Evolutionary conservation across 2,329 filamentous ascomycete genomes (phyloP).

Genomic region (Fusarium multiceps): DNA sequence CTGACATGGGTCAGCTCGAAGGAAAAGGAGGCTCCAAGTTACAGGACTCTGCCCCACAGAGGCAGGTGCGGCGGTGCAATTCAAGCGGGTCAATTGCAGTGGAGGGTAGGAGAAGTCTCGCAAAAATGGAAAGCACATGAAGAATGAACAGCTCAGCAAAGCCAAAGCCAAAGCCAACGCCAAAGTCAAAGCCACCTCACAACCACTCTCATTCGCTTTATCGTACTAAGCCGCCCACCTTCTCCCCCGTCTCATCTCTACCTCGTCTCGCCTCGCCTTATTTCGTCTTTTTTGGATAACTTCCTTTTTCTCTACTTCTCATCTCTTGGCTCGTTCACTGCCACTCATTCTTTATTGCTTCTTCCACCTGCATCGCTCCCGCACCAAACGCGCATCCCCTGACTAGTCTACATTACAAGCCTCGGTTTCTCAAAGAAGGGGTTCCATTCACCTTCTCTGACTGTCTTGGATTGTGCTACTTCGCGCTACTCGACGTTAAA

Average conservation of each 20-base stretch:
- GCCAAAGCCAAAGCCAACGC: not conserved
- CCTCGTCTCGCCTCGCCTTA: not conserved
- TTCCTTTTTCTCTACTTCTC: not conserved
- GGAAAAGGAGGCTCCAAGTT: constrained; percentile 33
- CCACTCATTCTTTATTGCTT: constrained; percentile 30
- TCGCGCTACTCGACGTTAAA: constrained; percentile 4
- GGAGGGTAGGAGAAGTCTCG: constrained; percentile 4
- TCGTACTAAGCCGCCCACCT: constrained; percentile 8
- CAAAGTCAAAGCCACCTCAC: constrained; percentile 12
- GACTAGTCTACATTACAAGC: not conserved
- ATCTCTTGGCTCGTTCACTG: constrained; percentile 23
- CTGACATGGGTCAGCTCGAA: constrained; percentile 10
- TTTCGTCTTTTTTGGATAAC: constrained; percentile 1
- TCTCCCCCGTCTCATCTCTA: not conserved
- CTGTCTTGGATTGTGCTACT: constrained; percentile 12
- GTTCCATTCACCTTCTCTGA: constrained; percentile 2
- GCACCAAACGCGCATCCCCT: constrained; percentile 4
- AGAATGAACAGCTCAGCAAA: constrained; percentile 35
- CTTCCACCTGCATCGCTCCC: not conserved
- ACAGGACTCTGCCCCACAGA: constrained; percentile 28
- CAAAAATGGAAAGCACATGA: constrained; percentile 40
- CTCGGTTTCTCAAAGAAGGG: constrained; percentile 22
- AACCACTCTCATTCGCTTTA: constrained; percentile 1
- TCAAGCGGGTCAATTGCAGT: constrained; percentile 17
- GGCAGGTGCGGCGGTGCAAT: constrained; percentile 23